Percentiles rank a stretch among this genome's conserved stretches.
phyloP scores from a whole-genome alignment of 2,329 filamentous ascomycete genomes.

The Claviceps citrina region DNA sequence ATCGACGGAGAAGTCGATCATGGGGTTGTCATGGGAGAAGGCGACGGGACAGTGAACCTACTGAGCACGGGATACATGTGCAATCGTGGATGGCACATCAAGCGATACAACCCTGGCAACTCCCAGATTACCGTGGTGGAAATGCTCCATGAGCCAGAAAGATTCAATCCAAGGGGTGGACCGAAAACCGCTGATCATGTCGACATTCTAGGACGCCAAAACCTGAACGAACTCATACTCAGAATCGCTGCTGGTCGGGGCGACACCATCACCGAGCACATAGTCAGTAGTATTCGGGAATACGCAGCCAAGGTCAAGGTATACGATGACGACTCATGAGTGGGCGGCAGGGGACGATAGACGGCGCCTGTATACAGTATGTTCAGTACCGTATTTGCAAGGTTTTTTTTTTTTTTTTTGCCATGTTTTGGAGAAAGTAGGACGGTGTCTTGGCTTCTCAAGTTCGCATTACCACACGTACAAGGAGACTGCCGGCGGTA shows the following conservation, averaged over 20 bases:
- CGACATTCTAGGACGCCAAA: conserved; percentile 80
- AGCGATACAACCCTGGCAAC: conserved; percentile 80
- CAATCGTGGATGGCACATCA: conserved; percentile 82
- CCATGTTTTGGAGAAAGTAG: neutral
- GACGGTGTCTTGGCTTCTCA: neutral
- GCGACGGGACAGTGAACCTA: conserved; percentile 91
- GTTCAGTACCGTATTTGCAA: neutral
- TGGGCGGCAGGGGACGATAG: neutral
- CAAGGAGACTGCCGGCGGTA: too few relatives aligned
- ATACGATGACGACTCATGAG: conserved; percentile 42
- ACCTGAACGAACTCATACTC: conserved; percentile 79
- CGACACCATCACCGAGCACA: conserved; percentile 58
- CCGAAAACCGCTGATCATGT: conserved; percentile 76
- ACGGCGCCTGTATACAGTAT: neutral
- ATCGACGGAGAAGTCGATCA: conserved; percentile 54
- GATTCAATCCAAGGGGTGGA: conserved; percentile 68
- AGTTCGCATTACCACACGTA: too few relatives aligned
- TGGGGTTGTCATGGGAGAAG: conserved; percentile 89
- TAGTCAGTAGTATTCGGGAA: conserved; percentile 66
- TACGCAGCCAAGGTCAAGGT: conserved; percentile 77
- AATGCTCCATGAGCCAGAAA: conserved; percentile 91
- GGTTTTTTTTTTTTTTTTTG: neutral
- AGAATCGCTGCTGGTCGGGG: conserved; percentile 75
- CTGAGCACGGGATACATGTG: conserved; percentile 94
- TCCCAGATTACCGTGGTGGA: conserved; percentile 73